These are phyloP conservation scores for Arthrobotrys entomopaga DNA, from an alignment of 2,329 filamentous ascomycete species.

Conservation along the genomic window DNA sequence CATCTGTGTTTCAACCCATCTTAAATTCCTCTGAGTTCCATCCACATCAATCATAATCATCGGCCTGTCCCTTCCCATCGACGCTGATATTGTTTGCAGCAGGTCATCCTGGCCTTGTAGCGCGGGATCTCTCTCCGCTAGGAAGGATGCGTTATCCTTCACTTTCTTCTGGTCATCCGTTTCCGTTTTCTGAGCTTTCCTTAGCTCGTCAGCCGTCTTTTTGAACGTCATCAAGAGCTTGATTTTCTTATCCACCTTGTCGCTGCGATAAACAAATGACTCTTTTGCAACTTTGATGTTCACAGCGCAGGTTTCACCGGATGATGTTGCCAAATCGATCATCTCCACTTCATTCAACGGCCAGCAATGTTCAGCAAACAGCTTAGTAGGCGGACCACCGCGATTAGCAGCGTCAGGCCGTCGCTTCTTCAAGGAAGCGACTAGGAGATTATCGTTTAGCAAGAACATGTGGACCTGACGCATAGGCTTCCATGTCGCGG, in stretches of 20 bases:
- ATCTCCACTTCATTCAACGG: conserved; percentile 91
- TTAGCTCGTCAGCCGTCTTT: conserved; percentile 90
- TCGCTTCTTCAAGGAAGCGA: conserved; percentile 92
- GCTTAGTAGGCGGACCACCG: conserved; percentile 73
- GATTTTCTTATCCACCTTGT: conserved; percentile 84
- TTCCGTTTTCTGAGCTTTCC: conserved; percentile 84
- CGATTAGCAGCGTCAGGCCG: conserved; percentile 74
- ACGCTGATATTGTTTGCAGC: conserved; percentile 77
- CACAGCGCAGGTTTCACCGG: conserved; percentile 80
- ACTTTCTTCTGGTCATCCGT: conserved; percentile 86
- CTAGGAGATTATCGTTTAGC: conserved; percentile 90
- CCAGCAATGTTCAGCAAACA: conserved; percentile 95
- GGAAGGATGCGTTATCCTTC: conserved; percentile 85
- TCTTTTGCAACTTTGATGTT: conserved; percentile 90
- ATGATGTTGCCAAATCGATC: conserved; percentile 75
- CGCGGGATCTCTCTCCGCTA: conserved; percentile 79
- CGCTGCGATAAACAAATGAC: conserved; percentile 92
- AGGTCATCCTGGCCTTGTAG: conserved; percentile 82
- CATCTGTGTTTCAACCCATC: conserved; percentile 94
- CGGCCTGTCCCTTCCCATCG: conserved; percentile 73
- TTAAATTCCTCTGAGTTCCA: conserved; percentile 93
- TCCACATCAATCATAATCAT: conserved; percentile 92
- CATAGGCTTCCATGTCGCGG: conserved; percentile 93
- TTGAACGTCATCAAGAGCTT: conserved; percentile 86
- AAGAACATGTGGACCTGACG: conserved; percentile 90